These are phyloP conservation scores for Phytophthora fragariaefolia DNA, from an alignment of 352 stramenopile species.

Conservation along the genomic window DNA sequence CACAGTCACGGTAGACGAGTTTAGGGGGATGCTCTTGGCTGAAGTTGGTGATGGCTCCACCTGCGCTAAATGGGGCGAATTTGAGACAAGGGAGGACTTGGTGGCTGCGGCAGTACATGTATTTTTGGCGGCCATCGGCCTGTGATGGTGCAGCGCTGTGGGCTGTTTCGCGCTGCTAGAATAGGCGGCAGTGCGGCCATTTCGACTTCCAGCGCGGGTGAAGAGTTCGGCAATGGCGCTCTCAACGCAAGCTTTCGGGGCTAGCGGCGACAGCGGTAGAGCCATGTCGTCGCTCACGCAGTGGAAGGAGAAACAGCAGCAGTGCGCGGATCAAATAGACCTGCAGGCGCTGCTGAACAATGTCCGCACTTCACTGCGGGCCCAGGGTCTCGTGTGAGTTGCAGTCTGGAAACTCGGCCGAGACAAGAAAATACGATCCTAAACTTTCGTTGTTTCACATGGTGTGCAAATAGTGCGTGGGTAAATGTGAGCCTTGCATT, in stretches of 20 bases:
- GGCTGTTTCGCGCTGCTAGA: conserved; percentile 5
- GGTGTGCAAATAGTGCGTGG: conserved; percentile 61
- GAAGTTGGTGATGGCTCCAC: background rate
- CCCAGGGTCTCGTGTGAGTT: conserved; percentile 59
- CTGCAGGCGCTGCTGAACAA: conserved; percentile 48
- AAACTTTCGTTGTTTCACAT: too few relatives aligned
- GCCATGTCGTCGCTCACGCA: conserved; percentile 66
- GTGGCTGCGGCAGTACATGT: background rate
- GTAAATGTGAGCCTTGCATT: conserved; percentile 56
- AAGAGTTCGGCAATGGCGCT: conserved; percentile 27
- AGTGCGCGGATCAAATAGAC: conserved; percentile 70
- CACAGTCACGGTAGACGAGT: conserved; percentile 2
- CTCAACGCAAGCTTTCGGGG: conserved; percentile 10
- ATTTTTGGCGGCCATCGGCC: conserved; percentile 19
- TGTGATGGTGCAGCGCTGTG: background rate
- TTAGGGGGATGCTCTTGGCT: background rate
- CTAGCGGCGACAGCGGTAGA: background rate
- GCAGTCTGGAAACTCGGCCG: background rate
- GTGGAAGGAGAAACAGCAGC: conserved; percentile 76
- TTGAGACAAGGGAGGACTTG: background rate
- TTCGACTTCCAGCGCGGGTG: conserved; percentile 18
- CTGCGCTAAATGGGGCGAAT: conserved; percentile 16
- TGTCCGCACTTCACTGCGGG: conserved; percentile 47
- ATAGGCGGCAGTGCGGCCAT: conserved; percentile 3
- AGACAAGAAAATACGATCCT: too few relatives aligned